A percentile compares a stretch with the other conserved stretches of the same genome.
Evolutionary conservation across 495 filamentous ascomycete genomes (phyloP).

Genomic region (Acidiella bohemica): DNA sequence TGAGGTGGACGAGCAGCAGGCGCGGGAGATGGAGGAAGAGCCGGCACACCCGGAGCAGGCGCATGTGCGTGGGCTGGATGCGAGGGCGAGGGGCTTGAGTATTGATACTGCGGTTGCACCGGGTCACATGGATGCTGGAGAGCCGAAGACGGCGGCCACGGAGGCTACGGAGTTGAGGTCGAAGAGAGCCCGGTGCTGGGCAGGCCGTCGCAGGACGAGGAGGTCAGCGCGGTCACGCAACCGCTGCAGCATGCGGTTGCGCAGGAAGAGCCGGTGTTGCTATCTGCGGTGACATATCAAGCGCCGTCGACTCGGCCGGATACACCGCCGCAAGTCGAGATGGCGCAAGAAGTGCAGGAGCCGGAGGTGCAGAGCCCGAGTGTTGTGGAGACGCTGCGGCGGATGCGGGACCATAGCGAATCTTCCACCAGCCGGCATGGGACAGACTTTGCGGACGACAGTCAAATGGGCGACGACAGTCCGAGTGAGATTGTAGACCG

Average conservation of each 20-base stretch:
- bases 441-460: conserved; percentile 14
- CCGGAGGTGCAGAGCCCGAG: conserved; percentile 12
- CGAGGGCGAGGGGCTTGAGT: conserved; percentile 4
- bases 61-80: not conserved
- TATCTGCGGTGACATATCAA: conserved; percentile 31
- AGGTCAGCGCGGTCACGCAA: conserved; percentile 42
- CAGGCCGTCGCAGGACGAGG: conserved; percentile 47
- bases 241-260: conserved; percentile 29
- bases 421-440: conserved; percentile 5
- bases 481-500: conserved; percentile 15
- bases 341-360: not conserved
- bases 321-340: conserved; percentile 2
- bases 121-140: conserved; percentile 13
- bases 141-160: conserved; percentile 16
- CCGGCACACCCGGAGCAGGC: conserved; percentile 1
- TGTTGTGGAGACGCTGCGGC: conserved; percentile 13
- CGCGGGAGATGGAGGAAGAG: conserved; percentile 4
- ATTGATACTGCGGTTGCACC: conserved; percentile 12
- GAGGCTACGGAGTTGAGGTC: conserved; percentile 25
- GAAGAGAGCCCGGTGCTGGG: conserved; percentile 49
- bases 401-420: conserved; percentile 12
- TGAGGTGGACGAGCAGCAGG: conserved; percentile 2
- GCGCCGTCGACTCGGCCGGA: conserved; percentile 24
- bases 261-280: conserved; percentile 10
- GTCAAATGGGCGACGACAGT: conserved; percentile 6